Conservation (phyloP, 2,329 filamentous ascomycete genomes). For the Sporothrix variecibatus region DNA sequence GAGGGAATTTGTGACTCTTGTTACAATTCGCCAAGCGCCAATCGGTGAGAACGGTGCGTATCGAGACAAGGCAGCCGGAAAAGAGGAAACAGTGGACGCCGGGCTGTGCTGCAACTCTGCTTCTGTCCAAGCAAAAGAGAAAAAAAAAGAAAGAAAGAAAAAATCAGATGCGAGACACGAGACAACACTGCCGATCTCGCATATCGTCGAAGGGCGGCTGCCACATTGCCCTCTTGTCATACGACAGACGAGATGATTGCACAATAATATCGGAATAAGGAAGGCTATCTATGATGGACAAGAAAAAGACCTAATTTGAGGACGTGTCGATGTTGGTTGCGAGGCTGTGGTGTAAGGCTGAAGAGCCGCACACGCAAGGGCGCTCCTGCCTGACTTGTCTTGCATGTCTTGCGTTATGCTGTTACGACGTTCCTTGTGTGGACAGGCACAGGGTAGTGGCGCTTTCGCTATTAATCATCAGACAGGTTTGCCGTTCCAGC, state of each 20-base stretch:
- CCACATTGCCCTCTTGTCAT: not conserved
- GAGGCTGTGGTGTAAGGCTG: constrained; percentile 1
- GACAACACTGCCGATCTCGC: not conserved
- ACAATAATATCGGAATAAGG: not conserved
- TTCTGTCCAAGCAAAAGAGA: not conserved
- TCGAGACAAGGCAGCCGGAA: not conserved
- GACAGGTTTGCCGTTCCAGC: not conserved
- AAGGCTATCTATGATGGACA: not conserved
- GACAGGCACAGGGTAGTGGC: not conserved
- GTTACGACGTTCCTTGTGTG: no score
- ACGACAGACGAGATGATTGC: not conserved
- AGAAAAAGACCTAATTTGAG: not conserved
- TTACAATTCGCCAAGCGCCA: not conserved
- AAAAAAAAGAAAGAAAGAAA: not conserved
- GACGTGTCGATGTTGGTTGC: not conserved
- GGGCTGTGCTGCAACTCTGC: not conserved
- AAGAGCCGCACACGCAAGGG: not conserved
- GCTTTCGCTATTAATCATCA: not conserved
- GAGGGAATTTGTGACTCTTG: not conserved
- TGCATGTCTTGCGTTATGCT: not conserved
- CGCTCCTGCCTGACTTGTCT: not conserved
- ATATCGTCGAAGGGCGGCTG: not conserved
- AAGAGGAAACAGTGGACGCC: not conserved
- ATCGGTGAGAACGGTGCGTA: not conserved
- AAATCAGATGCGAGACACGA: not conserved